Percentiles rank a stretch among this genome's conserved stretches.
Conservation (phyloP, 2,329 filamentous ascomycete species). For the Colletotrichum scovillei region DNA sequence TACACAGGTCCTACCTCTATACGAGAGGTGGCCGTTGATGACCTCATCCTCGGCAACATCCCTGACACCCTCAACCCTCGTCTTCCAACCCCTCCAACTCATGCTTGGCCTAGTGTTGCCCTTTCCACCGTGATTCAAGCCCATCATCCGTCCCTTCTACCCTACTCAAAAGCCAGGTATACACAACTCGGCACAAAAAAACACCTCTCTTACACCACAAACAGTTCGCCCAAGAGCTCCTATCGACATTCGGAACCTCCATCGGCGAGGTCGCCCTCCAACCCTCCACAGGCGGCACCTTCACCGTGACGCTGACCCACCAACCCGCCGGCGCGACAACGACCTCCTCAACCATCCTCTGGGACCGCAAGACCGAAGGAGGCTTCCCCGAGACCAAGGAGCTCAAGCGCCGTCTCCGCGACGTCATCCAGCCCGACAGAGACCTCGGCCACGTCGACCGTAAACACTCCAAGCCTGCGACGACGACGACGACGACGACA, state of each 20-base stretch:
- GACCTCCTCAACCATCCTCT: constrained; percentile 70
- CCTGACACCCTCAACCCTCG: background rate
- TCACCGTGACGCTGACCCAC: constrained; percentile 74
- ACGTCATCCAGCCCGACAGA: constrained; percentile 81
- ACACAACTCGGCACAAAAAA: background rate
- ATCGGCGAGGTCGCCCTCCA: constrained; percentile 91
- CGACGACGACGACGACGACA: constrained; percentile 6
- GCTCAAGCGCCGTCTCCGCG: constrained; percentile 84
- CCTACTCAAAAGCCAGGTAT: background rate
- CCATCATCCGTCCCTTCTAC: background rate
- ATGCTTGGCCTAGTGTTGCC: background rate
- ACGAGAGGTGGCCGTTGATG: background rate
- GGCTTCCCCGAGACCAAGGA: constrained; percentile 96
- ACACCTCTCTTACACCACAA: constrained; percentile 55
- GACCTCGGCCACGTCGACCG: constrained; percentile 86
- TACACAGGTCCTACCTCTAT: background rate
- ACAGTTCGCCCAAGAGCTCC: constrained; percentile 92
- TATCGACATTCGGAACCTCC: constrained; percentile 88
- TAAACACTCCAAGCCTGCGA: constrained; percentile 45
- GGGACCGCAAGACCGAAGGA: constrained; percentile 88
- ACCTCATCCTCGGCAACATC: constrained; percentile 17
- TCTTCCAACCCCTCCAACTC: background rate
- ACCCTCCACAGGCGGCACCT: constrained; percentile 86
- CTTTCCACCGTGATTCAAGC: background rate
- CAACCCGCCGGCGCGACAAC: constrained; percentile 38